Base-by-base conservation (phyloP, 805 yeast species). In the Isabelozyma rhagii region DNA sequence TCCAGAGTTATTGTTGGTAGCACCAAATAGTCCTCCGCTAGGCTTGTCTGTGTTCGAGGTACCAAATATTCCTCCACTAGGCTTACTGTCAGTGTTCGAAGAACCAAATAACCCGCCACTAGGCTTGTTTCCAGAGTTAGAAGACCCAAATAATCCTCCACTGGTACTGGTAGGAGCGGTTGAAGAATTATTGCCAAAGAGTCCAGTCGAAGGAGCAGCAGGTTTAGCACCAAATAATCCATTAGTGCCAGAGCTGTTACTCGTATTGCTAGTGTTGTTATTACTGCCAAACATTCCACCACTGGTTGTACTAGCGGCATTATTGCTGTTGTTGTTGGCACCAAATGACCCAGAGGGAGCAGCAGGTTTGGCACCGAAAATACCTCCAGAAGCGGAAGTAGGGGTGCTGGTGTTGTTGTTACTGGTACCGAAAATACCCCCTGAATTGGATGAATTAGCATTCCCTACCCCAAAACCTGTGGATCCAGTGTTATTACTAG, bases 41-140 rank as follows among this genome's bases (percentile, higher is more conserved):
- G 53, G 44, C 17, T 39, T 43, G 8, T 53, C 49, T 11, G 56
- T 41, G 31, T 49, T 56, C 48, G 41, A 48, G 18, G 49, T 47
- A 41, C 71, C 70, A 55, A 69, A 68, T 4, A 67, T 47, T 1
- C 71, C 71, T 43, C 71, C 66, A 51, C 49, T 59, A 43, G 34
- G 55, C 50, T 53, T 40, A 52, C 45, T 13, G 55, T 46, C 15
- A 43, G 45, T 25, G 41, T 45, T 4, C 41, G 8, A 47, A 17
- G 45, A 28, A 0, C 65, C 65, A 53, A 64, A 64, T 9, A 62
- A 46, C 1, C 64, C 62, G 27, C 57, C 58, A 43, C 55, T 44
- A 8, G 28, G 55, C 49, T 53, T 41, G 53, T 45, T n/a, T 55
- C 47, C n/a, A 45, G 46, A 18, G 43, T 46, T 3, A 43, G 8